Conservation (phyloP, 2,329 filamentous ascomycete genomes). For the Endoconidiophora laricicola region DNA sequence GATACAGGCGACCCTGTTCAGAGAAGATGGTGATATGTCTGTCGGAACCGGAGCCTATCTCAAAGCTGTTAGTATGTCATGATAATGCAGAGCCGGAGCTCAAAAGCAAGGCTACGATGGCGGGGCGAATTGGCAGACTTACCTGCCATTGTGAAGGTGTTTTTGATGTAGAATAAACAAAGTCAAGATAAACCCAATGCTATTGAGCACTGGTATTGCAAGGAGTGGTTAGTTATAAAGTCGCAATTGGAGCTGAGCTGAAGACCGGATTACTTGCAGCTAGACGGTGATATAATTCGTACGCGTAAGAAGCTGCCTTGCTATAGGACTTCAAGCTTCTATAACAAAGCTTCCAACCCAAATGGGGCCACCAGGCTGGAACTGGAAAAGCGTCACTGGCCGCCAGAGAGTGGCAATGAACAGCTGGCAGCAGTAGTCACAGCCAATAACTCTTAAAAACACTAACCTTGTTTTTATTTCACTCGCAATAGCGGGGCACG, state of each 20-base stretch:
- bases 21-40: constrained; percentile 99
- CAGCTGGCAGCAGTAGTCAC: not conserved
- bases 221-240: not conserved
- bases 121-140: constrained; percentile 5
- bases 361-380: constrained; percentile 6
- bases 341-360: constrained; percentile 3
- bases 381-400: constrained; percentile 1
- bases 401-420: not conserved
- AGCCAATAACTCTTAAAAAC: not conserved
- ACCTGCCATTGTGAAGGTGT: constrained; percentile 12
- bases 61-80: constrained; percentile 16
- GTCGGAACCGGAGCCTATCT: constrained; percentile 56
- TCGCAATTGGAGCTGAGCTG: not conserved
- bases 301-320: constrained; percentile 12
- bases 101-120: constrained; percentile 1
- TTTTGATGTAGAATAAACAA: not conserved
- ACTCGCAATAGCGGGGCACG: not conserved
- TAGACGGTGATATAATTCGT: not conserved
- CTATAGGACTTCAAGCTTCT: not conserved
- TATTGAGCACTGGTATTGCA: not conserved
- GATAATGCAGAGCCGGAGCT: not conserved
- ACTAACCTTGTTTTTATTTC: not conserved
- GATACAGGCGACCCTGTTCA: constrained; percentile 92
- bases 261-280: not conserved
- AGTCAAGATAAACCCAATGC: not conserved